Conservation (phyloP, 2,329 filamentous ascomycete species). For the Xylaria sp. region DNA sequence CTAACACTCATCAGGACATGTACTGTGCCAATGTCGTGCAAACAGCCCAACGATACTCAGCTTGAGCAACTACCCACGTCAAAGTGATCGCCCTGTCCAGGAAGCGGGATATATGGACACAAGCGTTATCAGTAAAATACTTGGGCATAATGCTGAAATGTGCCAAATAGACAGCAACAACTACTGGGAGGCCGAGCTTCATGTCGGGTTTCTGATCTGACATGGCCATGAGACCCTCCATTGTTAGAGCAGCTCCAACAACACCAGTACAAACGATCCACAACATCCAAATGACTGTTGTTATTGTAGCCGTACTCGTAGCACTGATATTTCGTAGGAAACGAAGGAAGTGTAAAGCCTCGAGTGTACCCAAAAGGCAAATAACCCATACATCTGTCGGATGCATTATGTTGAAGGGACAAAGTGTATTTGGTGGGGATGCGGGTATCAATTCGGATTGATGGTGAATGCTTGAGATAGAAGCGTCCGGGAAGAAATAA, state of each 20-base stretch:
- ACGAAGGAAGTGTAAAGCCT: neutral
- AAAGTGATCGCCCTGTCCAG: neutral
- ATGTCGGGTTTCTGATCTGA: neutral
- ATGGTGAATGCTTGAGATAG: neutral
- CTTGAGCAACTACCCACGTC: constrained; percentile 3
- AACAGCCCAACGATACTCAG: constrained; percentile 3
- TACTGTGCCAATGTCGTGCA: neutral
- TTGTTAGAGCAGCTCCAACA: neutral
- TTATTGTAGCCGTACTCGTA: neutral
- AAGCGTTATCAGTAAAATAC: neutral
- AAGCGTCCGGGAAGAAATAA: neutral
- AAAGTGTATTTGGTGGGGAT: neutral
- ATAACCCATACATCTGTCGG: constrained; percentile 5
- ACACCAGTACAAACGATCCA: neutral
- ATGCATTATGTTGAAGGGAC: neutral
- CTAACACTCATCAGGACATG: neutral
- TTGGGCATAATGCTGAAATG: constrained; percentile 2
- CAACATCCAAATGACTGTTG: neutral
- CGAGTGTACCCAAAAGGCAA: neutral
- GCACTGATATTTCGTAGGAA: neutral
- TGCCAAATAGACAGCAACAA: neutral
- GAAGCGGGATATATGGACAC: constrained; percentile 5
- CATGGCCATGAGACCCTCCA: constrained; percentile 7
- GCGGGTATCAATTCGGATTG: neutral
- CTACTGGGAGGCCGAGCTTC: constrained; percentile 5